Base-by-base conservation (phyloP, 805 yeast species). In the Blastobotrys terrestris region DNA sequence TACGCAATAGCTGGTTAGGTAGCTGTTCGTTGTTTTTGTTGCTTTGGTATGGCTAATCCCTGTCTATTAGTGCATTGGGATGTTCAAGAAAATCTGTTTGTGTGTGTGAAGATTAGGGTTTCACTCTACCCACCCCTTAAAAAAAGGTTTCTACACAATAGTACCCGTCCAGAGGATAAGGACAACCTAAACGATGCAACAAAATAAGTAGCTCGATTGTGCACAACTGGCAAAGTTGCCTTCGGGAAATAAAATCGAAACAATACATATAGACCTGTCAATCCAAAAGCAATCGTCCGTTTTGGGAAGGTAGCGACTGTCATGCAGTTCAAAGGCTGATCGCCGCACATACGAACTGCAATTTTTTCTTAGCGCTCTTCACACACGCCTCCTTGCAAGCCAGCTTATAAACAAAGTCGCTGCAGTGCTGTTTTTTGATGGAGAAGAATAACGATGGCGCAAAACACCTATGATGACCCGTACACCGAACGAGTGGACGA, bases 401-500 rank as follows among this genome's bases (percentile, higher is more conserved):
- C n/a, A 26, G 35, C 35, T 5, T 26, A 26, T 5, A 26, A 26
- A 26, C 35, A 26, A 26, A 26, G 8, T 11, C 35, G 11, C 35
- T 26, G 35, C 35, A 26, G 8, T n/a, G n/a, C 35, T 26, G 35
- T 26, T 26, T 5, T 26, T 26, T 5, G 35, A 26, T 26, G 35
- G 35, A 26, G 35, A 6, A 11, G 35, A 5, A 26, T 11, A 26
- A 26, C 35, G 8, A 26, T 26, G 35, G 35, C 35, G 35, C 11
- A 6, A 26, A 26, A 26, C 35, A 6, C 35, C 35, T 43, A 49
- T 39, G 49, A 46, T 21, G 57, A 53, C 53, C 39, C 53, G 22
- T 49, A 39, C 44, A 55, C 57, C 39, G 43, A 47, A 46, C 50
- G 45, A 13, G 58, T 52, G 48, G 47, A 54, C 35, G 49, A 44